phyloP scores from a whole-genome alignment of 1,284 basidiomycete genomes.

The Ganoderma lingzhi region DNA sequence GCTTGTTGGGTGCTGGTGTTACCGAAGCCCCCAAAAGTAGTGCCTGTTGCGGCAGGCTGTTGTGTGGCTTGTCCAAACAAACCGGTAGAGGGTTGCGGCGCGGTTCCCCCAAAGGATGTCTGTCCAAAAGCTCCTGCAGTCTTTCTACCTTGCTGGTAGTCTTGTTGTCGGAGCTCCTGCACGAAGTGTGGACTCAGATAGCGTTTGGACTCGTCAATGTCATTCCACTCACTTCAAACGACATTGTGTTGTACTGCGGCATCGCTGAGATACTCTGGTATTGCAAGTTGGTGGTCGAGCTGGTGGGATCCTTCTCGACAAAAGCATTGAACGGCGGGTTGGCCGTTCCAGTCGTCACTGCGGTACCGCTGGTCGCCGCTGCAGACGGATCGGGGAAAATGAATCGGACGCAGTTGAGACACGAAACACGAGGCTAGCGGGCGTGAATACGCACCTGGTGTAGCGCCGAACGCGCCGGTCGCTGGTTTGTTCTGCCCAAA shows the following conservation, averaged over 20 bases:
- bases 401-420: neutral
- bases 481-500: constrained; percentile 60
- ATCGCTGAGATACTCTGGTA: constrained; percentile 82
- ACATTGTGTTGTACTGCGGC: constrained; percentile 72
- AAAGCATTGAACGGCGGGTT: constrained; percentile 63
- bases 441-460: constrained; percentile 42
- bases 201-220: constrained; percentile 17
- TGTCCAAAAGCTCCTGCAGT: constrained; percentile 61
- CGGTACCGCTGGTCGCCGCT: constrained; percentile 43
- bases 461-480: constrained; percentile 52
- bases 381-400: neutral
- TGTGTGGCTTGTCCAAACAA: constrained; percentile 43
- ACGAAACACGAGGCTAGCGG: neutral
- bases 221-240: constrained; percentile 66
- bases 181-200: constrained; percentile 15
- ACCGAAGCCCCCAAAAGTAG: constrained; percentile 42
- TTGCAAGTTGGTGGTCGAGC: constrained; percentile 53
- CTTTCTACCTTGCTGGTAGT: constrained; percentile 81
- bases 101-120: constrained; percentile 50
- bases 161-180: constrained; percentile 78
- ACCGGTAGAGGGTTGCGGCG: constrained; percentile 38
- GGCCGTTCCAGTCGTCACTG: constrained; percentile 69
- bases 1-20: constrained; percentile 32
- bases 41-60: constrained; percentile 39
- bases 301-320: constrained; percentile 66